Base-by-base conservation (phyloP, 2,329 filamentous ascomycete species). In the Polytolypa hystricis region DNA sequence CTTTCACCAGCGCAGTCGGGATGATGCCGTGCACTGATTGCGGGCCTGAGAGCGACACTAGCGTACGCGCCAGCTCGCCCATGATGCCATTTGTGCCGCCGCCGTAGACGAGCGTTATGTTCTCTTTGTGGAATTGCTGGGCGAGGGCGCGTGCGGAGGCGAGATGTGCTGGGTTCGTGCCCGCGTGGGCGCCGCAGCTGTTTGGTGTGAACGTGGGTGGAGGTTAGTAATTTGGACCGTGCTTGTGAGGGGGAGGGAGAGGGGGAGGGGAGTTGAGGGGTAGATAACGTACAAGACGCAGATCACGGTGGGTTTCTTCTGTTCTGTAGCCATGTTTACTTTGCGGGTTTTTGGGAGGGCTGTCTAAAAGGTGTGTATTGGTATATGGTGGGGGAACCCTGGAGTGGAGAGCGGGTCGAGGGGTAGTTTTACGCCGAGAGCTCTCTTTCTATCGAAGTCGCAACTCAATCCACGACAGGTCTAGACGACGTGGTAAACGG, bases 1-100 rank as follows among this genome's bases (percentile, higher is more conserved):
- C 81, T 47, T 74, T 73, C 30, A 95, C 77, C 4, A 98, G 74
- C 0, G 89, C 81, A 35, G 80, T 74, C 4, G 91, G 91, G 52
- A 98, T 95, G 57, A 98, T 83, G 54, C 91, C 91, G 64, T 95
- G 89, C 11, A 96, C 91, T 9, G 81, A 65, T 34, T 77, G 60
- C 0, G 87, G 84, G 2, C 91, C 89, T 4, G 79, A 78, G 44
- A 95, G 75, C 0, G 81, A 71, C 47, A 93, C 85, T 18, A 98
- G 77, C 0, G 84, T 87, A 51, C 80, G 81, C 30, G 91, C 85
- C 8, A 96, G 63, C 56, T 95, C 86, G 54, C 91, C 91, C 91
- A 98, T 98, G 30, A 98, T 73, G 7, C 91, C 91, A 25, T 85
- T 77, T 2, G 89, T 96, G 53, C 91, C 91, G 48, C 91, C 91